Evolutionary conservation across 2,329 filamentous ascomycete species (phyloP).

Genomic region (Alternaria angustiovoidea): DNA sequence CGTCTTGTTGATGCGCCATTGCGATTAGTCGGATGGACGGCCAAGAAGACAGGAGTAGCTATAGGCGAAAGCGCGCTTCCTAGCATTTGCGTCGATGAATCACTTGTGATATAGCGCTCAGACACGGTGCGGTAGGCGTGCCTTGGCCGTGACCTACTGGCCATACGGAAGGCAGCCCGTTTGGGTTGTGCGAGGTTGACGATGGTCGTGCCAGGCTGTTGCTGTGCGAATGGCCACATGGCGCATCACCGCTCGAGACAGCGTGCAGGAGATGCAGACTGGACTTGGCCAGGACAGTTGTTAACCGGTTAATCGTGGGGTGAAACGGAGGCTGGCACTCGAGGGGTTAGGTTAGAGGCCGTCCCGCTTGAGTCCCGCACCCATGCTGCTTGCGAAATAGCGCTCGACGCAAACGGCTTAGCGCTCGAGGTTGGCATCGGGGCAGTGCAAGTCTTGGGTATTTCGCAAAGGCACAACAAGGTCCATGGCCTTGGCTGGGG

Average conservation of each 20-base stretch:
- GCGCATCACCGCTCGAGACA: constrained; percentile 1
- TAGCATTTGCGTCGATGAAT: not conserved
- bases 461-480: constrained; percentile 7
- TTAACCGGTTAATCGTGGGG: not conserved
- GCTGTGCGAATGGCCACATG: constrained; percentile 10
- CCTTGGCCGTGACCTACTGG: constrained; percentile 29
- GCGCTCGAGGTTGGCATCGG: not conserved
- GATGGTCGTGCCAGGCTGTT: constrained; percentile 2
- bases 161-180: constrained; percentile 16
- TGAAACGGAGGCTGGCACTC: constrained; percentile 10
- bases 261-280: not conserved
- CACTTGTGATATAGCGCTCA: constrained; percentile 22
- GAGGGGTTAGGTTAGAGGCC: constrained; percentile 2
- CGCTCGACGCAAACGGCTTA: not conserved
- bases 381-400: constrained; percentile 4
- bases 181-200: constrained; percentile 11
- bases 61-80: not conserved
- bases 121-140: constrained; percentile 18
- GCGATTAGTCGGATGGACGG: constrained; percentile 3
- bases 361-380: constrained; percentile 3
- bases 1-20: constrained; percentile 13
- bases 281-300: constrained; percentile 8
- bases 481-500: not conserved
- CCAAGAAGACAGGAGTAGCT: constrained; percentile 16
- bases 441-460: constrained; percentile 12